Evolutionary conservation across 805 yeast species (phyloP), one percentile per base, ranked within the genome.

Genomic region (Ogataea nitratoaversa): DNA sequence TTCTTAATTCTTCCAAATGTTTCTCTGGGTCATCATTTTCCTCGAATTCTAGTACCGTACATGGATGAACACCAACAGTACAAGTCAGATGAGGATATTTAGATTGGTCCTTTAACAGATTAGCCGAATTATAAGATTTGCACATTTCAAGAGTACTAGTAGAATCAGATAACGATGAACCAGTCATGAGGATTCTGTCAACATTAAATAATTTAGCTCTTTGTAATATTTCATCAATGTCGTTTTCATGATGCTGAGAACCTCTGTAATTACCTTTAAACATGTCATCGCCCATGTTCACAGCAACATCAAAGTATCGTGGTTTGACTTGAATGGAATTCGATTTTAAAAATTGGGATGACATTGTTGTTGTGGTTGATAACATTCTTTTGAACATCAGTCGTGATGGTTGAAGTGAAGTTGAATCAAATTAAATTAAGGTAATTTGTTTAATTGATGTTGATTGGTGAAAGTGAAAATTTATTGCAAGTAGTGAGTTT

Each of bases 11-110:
- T 3, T 58, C 52, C 27, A 85, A 55, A 49, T 81, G 80, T 2
- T 52, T 52, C 3, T 62, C 69, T 2, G 62, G 60, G 2, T 49
- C 53, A 14, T 53, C 64, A 17, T 32, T 19, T 3, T 42, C 23
- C 34, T 54, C 60, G 47, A 79, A 74, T 50, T 71, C 90, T 55
- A 59, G 60, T 0, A 89, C 95, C 14, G 83, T 70, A 62, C 99
- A 91, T 0, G 99, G 99, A 65, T 93, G 99, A 2, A 91, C 95
- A 11, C 99, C 99, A 2, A 81, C 90, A 0, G 99, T 93, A 19
- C 84, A 77, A 44, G 66, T 74, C 23, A 81, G 57, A 8, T 45
- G 43, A 1, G 66, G 66, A 30, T 63, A 56, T 25, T 19, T 19
- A 16, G 36, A 59, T 44, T 29, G 25, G 3, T 56, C 46, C n/a